These are phyloP conservation scores for Adansonia madagascariensis DNA, from an alignment of 441 rosid genomes.

Conservation along the genomic window DNA sequence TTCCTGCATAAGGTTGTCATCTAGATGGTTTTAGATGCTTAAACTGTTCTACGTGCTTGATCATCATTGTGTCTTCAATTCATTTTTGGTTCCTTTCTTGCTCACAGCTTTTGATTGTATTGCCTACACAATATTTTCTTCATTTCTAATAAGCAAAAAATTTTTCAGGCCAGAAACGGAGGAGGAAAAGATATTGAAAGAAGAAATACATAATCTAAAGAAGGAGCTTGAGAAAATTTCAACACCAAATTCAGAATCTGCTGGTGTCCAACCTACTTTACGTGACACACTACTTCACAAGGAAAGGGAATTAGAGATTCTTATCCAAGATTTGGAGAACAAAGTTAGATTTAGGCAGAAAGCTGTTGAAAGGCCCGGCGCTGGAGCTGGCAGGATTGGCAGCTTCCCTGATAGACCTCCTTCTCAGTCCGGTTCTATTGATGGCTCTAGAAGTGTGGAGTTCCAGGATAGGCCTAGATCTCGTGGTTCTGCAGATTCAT, in stretches of 20 bases:
- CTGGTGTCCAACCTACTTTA: slow-evolving; percentile 38
- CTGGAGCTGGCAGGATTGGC: slow-evolving; percentile 68
- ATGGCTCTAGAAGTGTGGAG: slow-evolving; percentile 66
- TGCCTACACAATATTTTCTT: background rate
- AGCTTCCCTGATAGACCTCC: slow-evolving; percentile 68
- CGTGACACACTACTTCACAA: slow-evolving; percentile 50
- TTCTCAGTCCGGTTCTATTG: slow-evolving; percentile 77
- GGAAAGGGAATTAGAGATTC: slow-evolving; percentile 64
- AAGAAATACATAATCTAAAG: slow-evolving; percentile 60
- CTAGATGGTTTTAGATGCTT: background rate
- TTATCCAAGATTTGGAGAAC: slow-evolving; percentile 72
- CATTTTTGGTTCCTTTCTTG: background rate
- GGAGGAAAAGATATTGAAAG: slow-evolving; percentile 73
- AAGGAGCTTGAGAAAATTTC: slow-evolving; percentile 51
- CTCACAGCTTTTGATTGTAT: background rate
- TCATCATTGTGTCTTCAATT: background rate
- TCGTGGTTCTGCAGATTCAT: slow-evolving; percentile 65
- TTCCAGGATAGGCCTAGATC: slow-evolving; percentile 78
- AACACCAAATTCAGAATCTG: slow-evolving; percentile 38
- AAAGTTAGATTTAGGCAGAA: slow-evolving; percentile 77
- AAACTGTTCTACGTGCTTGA: background rate
- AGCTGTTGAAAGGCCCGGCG: slow-evolving; percentile 73
- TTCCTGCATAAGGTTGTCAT: background rate
- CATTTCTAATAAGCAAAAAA: slow-evolving; percentile 17
- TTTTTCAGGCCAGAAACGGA: slow-evolving; percentile 83